Conservation (phyloP, 768 basidiomycete species). For the Krasilnikovozyma curviuscula region DNA sequence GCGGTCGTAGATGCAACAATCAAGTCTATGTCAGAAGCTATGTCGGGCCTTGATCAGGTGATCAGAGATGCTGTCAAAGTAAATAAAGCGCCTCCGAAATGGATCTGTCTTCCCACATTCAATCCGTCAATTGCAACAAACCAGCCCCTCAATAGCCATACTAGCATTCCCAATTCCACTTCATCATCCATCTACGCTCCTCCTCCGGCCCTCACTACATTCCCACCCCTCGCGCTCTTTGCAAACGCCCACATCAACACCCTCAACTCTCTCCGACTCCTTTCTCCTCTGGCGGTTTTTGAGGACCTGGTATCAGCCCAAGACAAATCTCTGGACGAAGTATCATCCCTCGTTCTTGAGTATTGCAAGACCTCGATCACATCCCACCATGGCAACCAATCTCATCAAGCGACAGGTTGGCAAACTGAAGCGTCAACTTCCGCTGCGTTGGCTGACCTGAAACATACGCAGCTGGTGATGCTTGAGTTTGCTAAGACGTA, state of each 20-base stretch:
- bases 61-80: too few relatives aligned
- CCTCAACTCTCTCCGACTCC: constrained; percentile 60
- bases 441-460: constrained; percentile 7
- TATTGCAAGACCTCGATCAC: constrained; percentile 25
- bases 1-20: constrained; percentile 33
- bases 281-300: constrained; percentile 49
- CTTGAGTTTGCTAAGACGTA: constrained; percentile 40
- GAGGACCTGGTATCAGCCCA: constrained; percentile 34
- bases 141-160: constrained; percentile 9
- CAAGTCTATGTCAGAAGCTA: constrained; percentile 15
- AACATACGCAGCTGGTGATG: constrained; percentile 24
- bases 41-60: too few relatives aligned
- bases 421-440: constrained; percentile 19
- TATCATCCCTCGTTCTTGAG: constrained; percentile 32
- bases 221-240: constrained; percentile 52
- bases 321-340: constrained; percentile 34
- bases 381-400: constrained; percentile 3
- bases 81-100: constrained; percentile 34
- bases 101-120: constrained; percentile 26
- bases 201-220: constrained; percentile 49
- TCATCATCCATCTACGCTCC: constrained; percentile 35
- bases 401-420: constrained; percentile 15
- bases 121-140: constrained; percentile 24
- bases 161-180: constrained; percentile 5
- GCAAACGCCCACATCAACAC: constrained; percentile 53